Evolutionary conservation across 352 stramenopile genomes (phyloP), one percentile per base, ranked within the genome.

Genomic region (Phytophthora rubi): DNA sequence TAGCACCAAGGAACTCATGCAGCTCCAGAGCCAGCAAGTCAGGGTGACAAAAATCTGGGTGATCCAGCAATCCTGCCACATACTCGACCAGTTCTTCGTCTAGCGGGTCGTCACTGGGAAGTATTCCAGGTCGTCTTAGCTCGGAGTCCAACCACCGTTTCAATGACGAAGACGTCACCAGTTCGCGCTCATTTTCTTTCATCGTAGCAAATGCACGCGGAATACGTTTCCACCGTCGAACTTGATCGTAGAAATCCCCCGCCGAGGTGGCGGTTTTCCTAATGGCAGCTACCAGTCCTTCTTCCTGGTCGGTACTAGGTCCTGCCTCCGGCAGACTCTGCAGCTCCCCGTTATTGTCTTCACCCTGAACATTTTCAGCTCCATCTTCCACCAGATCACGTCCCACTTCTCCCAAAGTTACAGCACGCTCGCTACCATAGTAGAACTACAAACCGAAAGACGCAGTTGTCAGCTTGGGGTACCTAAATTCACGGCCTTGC

Each of bases 1-100:
- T 68, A 10, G 30, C 60, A 3, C 75, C 81, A 15, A 95, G 76
- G 49, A 95, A 94, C 71, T 95, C 88, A 9, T 82, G 63, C 12
- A 95, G 67, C 65, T 95, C 88, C 10, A 82, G 59, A 5, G 78
- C 73, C 15, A 95, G 69, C 8, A 89, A 42, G 57, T 93, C 86
- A 2, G 88, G 85, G 48, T 91, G 79, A 32, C 81, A 87, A 51
- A 89, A 93, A 37, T 92, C 86, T 8, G 86, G 82, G 45, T 93
- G 85, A 18, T 90, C 77, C 18, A 95, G 45, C 26, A 95, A 61
- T 4, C 85, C 86, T 6, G 78, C 39, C 4, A 93, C 59, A 74
- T 87, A 95, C 8, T 90, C 80, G 7, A 89, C 77, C 6, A 95
- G 66, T 28, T 93, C 88, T 8, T 73, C 55, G 48, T 91, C 83